These are phyloP conservation scores for Chlorella sp. DNA, from an alignment of 139 green algal genomes.

Conservation along the genomic window DNA sequence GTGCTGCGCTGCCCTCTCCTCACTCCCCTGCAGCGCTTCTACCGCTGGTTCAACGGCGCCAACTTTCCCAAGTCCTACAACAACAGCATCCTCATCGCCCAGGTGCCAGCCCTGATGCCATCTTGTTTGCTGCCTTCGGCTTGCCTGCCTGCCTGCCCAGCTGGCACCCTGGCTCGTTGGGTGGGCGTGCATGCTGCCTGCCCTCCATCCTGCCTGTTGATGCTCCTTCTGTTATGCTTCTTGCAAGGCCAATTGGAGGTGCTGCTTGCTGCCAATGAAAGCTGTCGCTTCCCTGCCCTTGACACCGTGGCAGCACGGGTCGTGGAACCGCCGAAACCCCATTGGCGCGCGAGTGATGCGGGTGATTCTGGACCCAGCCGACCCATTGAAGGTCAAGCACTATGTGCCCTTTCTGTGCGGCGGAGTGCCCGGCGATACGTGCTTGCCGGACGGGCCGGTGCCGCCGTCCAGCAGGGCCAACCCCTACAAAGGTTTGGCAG, in stretches of 20 bases:
- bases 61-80: slow-evolving; percentile 43
- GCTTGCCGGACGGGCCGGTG: neutral
- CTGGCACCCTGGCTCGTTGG: too few relatives aligned
- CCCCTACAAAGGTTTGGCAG: neutral
- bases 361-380: neutral
- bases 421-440: slow-evolving; percentile 17
- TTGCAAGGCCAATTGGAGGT: too few relatives aligned
- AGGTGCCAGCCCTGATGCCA: neutral
- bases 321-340: slow-evolving; percentile 30
- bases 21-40: slow-evolving; percentile 20
- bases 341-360: slow-evolving; percentile 20
- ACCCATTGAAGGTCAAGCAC: neutral
- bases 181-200: too few relatives aligned
- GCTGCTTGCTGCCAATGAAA: too few relatives aligned
- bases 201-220: too few relatives aligned
- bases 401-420: slow-evolving; percentile 14
- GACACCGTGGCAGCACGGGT: slow-evolving; percentile 37
- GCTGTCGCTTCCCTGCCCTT: too few relatives aligned
- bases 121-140: too few relatives aligned
- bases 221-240: too few relatives aligned
- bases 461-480: neutral
- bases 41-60: slow-evolving; percentile 7
- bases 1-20: neutral
- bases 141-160: too few relatives aligned
- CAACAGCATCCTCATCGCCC: slow-evolving; percentile 44